Evolutionary conservation across 306 rosid species (phyloP), one percentile per base, ranked within the genome.

Genomic region (Astragalus membranaceus): DNA sequence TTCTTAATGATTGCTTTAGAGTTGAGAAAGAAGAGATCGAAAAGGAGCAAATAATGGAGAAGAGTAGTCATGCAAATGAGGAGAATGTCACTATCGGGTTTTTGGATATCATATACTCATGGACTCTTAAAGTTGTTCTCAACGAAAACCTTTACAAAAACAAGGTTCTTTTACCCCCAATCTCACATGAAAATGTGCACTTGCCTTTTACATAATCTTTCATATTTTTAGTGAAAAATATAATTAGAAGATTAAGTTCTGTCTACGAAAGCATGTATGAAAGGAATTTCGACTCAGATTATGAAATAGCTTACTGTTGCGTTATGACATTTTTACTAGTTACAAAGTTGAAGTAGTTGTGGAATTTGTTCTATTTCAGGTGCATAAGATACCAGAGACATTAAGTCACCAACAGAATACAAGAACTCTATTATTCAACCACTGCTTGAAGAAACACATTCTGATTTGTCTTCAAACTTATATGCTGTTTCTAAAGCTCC

Each of bases 371-470:
- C 8, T 37, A 6, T 14, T 13, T 2, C 64, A 87, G 89, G 87
- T 87, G 59, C 13, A 1, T 2, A 72, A 32, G 43, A 87, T 87
- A 30, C 92, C 87, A 12, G 4, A 41, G 6, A 71, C 68, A 16
- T 84, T 71, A 15, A 12, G 4, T 80, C 84, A 4, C 2, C 35
- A 26, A 13, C 6, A 1, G 74, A 75, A 4, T 84, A 82, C 71
- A 10, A 42, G 83, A 47, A 46, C 11, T 77, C 86, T 7, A 84
- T 84, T 20, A 39, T 76, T 53, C 69, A 58, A 49, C 51, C 84
- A 39, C 59, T 87, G 49, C 46, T 78, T 10, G 84, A 82, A 60
- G 92, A 87, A 69, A 82, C 78, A 4, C 92, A 16, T 4, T 74
- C 79, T 12, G 90, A 81, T 15, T 17, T 83, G 35, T 55, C 55